These are phyloP conservation scores for Rugosomyces carneus DNA, from an alignment of 1,284 basidiomycete species.

Conservation along the genomic window DNA sequence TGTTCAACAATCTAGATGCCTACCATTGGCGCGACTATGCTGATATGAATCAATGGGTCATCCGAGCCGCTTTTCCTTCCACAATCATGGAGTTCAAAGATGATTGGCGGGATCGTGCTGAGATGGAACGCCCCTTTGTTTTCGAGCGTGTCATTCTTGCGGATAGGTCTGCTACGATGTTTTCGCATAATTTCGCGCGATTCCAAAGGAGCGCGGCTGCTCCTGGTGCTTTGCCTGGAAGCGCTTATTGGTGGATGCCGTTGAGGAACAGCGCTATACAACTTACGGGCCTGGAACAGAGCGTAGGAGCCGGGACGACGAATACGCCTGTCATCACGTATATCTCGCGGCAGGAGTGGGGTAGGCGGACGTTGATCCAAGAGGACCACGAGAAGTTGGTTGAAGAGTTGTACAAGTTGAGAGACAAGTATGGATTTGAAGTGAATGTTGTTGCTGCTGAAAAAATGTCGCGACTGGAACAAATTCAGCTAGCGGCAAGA, in stretches of 20 bases:
- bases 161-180: slow-evolving; percentile 78
- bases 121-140: slow-evolving; percentile 65
- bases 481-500: slow-evolving; percentile 69
- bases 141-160: slow-evolving; percentile 79
- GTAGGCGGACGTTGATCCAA: slow-evolving; percentile 64
- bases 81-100: slow-evolving; percentile 67
- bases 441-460: slow-evolving; percentile 83
- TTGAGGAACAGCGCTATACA: slow-evolving; percentile 68
- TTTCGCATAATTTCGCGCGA: slow-evolving; percentile 56
- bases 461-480: slow-evolving; percentile 70
- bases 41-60: slow-evolving; percentile 75
- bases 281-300: slow-evolving; percentile 53
- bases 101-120: slow-evolving; percentile 75
- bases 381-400: slow-evolving; percentile 65
- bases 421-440: slow-evolving; percentile 72
- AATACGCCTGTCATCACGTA: slow-evolving; percentile 75
- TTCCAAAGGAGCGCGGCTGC: slow-evolving; percentile 74
- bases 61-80: slow-evolving; percentile 71
- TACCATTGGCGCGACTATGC: slow-evolving; percentile 86
- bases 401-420: slow-evolving; percentile 53
- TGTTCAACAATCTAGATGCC: slow-evolving; percentile 69
- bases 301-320: slow-evolving; percentile 31
- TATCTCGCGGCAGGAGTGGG: slow-evolving; percentile 82
- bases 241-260: slow-evolving; percentile 76
- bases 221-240: slow-evolving; percentile 68